A percentile compares a stretch with the other conserved stretches of the same genome.
Evolutionary conservation across 164 flowering plant genomes (phyloP).

Genomic region (Umbilicus rupestris): DNA sequence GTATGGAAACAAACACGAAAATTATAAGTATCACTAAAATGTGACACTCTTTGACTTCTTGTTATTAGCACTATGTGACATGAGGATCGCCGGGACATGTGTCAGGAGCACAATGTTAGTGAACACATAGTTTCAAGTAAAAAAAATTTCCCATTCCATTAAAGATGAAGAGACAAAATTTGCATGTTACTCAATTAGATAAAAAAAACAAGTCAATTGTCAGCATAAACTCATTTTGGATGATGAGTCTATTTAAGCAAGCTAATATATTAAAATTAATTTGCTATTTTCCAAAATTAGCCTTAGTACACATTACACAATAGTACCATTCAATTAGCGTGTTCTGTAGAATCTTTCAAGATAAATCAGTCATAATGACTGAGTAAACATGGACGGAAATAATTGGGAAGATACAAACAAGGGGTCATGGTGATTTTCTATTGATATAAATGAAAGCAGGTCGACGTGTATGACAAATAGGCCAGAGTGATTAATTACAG

Average conservation of each 20-base stretch:
- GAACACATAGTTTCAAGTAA: not conserved
- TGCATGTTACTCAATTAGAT: no score
- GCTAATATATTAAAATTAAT: not conserved
- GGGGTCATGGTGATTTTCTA: not conserved
- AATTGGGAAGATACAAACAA: not conserved
- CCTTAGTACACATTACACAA: not conserved
- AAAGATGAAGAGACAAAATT: no score
- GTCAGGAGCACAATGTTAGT: not conserved
- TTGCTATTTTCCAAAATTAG: not conserved
- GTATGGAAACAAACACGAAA: slow-evolving; percentile 11
- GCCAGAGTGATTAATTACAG: not conserved
- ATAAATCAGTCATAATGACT: not conserved
- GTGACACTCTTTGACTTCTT: no score
- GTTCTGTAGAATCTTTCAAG: not conserved
- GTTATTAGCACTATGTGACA: no score
- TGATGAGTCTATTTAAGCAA: not conserved
- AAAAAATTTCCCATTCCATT: not conserved
- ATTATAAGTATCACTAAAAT: not conserved
- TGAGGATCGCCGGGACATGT: no score
- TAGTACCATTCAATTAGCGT: not conserved
- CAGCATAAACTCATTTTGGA: not conserved
- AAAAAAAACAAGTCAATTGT: not conserved
- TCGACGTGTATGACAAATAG: not conserved
- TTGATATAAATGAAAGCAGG: not conserved
- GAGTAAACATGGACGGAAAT: not conserved